These are phyloP conservation scores for Raddia distichophylla DNA, from an alignment of 176 grass and related monocot species.

Conservation along the genomic window DNA sequence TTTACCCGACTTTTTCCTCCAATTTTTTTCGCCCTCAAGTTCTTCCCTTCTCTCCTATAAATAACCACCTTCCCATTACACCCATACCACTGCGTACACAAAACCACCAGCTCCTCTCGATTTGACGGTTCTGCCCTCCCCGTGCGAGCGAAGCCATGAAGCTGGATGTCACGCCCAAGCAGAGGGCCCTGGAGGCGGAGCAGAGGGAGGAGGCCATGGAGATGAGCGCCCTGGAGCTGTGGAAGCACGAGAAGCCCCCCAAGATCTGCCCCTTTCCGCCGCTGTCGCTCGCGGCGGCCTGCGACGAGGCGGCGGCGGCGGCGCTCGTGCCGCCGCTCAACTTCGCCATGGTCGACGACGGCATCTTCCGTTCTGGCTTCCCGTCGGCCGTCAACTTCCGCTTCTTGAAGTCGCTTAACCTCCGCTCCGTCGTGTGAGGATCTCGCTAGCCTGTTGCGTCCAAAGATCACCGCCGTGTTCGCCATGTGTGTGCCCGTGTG, in stretches of 20 bases:
- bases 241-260: conserved; percentile 51
- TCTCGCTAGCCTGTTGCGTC: neutral
- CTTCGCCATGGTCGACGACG: conserved; percentile 76
- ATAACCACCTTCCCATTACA: conserved; percentile 33
- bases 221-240: conserved; percentile 51
- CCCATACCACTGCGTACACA: conserved; percentile 21
- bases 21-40: neutral
- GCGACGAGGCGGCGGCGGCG: conserved; percentile 17
- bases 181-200: conserved; percentile 56
- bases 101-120: neutral
- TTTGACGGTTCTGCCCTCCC: conserved; percentile 35
- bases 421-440: conserved; percentile 76
- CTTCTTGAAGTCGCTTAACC: conserved; percentile 72
- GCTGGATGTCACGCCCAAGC: conserved; percentile 58
- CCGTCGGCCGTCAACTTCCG: conserved; percentile 58
- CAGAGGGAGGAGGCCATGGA: conserved; percentile 63
- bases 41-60: conserved; percentile 30
- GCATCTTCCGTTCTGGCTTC: conserved; percentile 84
- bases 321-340: conserved; percentile 72
- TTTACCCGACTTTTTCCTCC: conserved; percentile 6
- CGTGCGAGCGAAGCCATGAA: conserved; percentile 47
- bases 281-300: neutral
- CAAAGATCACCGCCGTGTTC: neutral
- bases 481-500: neutral
- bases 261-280: conserved; percentile 36